Evolutionary conservation across 164 flowering plant genomes (phyloP), one percentile per base, ranked within the genome.

Genomic region (Paratinospora sagittata): DNA sequence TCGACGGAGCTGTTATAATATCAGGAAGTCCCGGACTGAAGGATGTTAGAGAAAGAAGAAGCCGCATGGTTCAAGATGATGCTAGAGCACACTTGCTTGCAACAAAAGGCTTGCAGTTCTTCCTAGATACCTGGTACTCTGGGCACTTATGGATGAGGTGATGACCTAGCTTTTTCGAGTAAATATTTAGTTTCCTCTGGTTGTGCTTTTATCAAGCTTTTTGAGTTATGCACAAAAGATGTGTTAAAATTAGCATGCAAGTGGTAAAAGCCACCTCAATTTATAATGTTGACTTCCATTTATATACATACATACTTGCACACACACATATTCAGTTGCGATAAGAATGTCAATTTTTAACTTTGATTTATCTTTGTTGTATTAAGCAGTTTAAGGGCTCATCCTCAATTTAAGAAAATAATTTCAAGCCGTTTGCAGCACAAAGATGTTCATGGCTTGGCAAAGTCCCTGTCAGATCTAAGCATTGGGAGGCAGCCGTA

Each of bases 11-110:
- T 73, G 85, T 91, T 33, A 66, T 92, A 62, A 81, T 95, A 71
- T 91, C 99, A 71, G 99, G 97, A 81, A 95, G 97, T 76, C 97
- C 99, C 49, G 99, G 99, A n/a, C 65, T 95, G 45, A 79, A 78
- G 52, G 87, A 91, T 76, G 66, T 23, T 16, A 70, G 63, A 36
- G 80, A 74, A 33, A 87, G 90, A 75, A 83, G 72, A 70, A 67
- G 73, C 4, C 91, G 97, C 12, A 76, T 72, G 43, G 89, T 81
- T 69, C 86, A 79, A 74, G 99, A 95, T 87, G 97, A 90, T 75
- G 81, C 84, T 55, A 79, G 77, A 72, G 90, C 97, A 19, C 73
- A 73, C 19, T 69, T 77, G 19, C 89, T 92, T 41, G 63, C 67
- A 61, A 63, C 77, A 6, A 71, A 86, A 79, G 99, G 97, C 65